These are phyloP conservation scores for Suillus subluteus DNA, from an alignment of 768 basidiomycete species.

Conservation along the genomic window DNA sequence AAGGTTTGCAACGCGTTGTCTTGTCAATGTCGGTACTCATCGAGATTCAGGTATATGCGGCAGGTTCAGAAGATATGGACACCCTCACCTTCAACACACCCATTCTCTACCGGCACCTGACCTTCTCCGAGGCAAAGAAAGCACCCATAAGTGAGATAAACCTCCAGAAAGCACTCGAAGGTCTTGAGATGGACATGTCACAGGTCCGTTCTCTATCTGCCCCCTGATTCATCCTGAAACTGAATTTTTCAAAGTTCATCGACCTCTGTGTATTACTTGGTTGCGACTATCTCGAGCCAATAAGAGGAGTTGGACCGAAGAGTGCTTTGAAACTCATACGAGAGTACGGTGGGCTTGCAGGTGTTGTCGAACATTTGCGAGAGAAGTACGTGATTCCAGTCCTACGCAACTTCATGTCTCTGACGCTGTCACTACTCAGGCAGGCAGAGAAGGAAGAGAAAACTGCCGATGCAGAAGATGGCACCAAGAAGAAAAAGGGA, in stretches of 20 bases:
- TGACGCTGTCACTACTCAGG: conserved; percentile 20
- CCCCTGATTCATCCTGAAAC: not conserved
- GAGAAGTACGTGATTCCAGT: conserved; percentile 57
- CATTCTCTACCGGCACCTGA: conserved; percentile 91
- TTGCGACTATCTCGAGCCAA: conserved; percentile 99
- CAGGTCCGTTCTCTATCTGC: conserved; percentile 51
- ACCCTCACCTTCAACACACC: conserved; percentile 95
- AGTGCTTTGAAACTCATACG: conserved; percentile 90
- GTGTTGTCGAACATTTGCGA: conserved; percentile 76
- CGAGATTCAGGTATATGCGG: conserved; percentile 79
- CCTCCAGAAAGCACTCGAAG: conserved; percentile 80
- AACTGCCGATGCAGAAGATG: conserved; percentile 44
- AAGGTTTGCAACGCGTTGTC: conserved; percentile 54
- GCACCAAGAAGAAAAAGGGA: conserved; percentile 61
- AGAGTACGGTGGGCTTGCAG: conserved; percentile 74
- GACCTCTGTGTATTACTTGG: conserved; percentile 96
- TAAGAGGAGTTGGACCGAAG: conserved; percentile 95
- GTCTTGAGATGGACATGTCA: conserved; percentile 91
- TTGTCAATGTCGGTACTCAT: not conserved
- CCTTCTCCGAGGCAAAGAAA: conserved; percentile 97
- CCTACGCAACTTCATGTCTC: not conserved
- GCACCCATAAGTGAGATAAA: conserved; percentile 93
- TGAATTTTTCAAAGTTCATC: conserved; percentile 65
- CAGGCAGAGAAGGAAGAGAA: conserved; percentile 46
- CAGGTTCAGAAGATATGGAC: conserved; percentile 99